These are phyloP conservation scores for Sinapis alba DNA, from an alignment of 441 rosid species.

Conservation along the genomic window DNA sequence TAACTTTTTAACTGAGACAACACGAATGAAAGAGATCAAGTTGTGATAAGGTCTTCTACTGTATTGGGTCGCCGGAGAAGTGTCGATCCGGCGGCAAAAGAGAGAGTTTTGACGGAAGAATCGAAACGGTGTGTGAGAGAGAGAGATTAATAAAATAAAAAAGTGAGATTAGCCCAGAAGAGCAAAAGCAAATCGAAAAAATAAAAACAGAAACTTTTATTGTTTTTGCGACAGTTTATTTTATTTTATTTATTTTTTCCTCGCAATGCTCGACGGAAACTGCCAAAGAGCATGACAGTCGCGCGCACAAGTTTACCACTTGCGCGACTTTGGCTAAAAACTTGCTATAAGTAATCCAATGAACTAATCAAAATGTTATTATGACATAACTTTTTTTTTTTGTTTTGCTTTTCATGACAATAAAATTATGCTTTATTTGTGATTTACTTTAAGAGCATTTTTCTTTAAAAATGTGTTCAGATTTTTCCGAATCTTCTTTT, in stretches of 20 bases:
- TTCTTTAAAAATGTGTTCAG: background rate
- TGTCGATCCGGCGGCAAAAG: slow-evolving; percentile 20
- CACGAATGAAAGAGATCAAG: background rate
- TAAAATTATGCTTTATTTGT: background rate
- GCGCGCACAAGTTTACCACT: slow-evolving; percentile 36
- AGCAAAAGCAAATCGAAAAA: slow-evolving; percentile 31
- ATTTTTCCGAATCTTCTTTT: slow-evolving; percentile 6
- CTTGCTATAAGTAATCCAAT: background rate
- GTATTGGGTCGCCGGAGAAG: background rate
- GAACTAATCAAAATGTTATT: background rate
- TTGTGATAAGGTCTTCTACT: background rate
- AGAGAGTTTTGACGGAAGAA: slow-evolving; percentile 15
- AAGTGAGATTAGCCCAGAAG: background rate
- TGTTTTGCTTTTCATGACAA: slow-evolving; percentile 11
- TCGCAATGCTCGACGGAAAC: slow-evolving; percentile 40
- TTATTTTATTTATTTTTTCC: too few relatives aligned
- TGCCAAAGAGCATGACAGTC: slow-evolving; percentile 62
- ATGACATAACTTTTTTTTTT: background rate
- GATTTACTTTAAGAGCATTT: background rate
- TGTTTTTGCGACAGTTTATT: slow-evolving; percentile 22
- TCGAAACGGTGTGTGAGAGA: slow-evolving; percentile 36
- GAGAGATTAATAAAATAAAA: slow-evolving; percentile 12
- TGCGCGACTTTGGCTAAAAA: slow-evolving; percentile 1
- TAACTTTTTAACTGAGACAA: slow-evolving; percentile 40
- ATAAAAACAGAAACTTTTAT: slow-evolving; percentile 24